These are phyloP conservation scores for Thermomucor indicae-seudaticae DNA, from an alignment of 371 early-diverging fungal genomes.

Conservation along the genomic window DNA sequence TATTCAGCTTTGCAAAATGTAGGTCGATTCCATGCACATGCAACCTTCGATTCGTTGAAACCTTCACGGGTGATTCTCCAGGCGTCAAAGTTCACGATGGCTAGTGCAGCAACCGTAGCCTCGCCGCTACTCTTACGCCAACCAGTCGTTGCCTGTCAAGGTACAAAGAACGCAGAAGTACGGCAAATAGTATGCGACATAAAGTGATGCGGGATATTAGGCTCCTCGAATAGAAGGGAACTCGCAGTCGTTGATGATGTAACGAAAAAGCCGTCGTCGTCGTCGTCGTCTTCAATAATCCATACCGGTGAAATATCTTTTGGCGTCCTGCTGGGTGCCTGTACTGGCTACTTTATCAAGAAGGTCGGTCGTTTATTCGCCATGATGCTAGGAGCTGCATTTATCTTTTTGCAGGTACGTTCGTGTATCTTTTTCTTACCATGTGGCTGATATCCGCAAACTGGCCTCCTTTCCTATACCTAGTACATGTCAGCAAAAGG, in stretches of 20 bases:
- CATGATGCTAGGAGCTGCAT: conserved; percentile 36
- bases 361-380: conserved; percentile 40
- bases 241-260: background rate
- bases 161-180: background rate
- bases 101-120: background rate
- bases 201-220: background rate
- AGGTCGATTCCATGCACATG: too few relatives aligned
- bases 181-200: background rate
- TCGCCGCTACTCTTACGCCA: background rate
- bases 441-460: background rate
- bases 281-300: conserved; percentile 9
- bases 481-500: conserved; percentile 47
- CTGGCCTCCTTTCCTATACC: background rate
- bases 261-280: background rate
- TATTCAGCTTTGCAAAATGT: too few relatives aligned
- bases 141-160: conserved; percentile 1
- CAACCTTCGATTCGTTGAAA: too few relatives aligned
- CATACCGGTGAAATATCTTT: conserved; percentile 40
- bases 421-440: background rate
- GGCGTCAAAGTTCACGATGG: too few relatives aligned
- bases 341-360: conserved; percentile 43
- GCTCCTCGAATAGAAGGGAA: background rate
- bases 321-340: conserved; percentile 39
- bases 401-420: conserved; percentile 42
- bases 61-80: too few relatives aligned